Evolutionary conservation across 129 eudicot genomes (phyloP).

Genomic region (Ambrosia artemisiifolia): DNA sequence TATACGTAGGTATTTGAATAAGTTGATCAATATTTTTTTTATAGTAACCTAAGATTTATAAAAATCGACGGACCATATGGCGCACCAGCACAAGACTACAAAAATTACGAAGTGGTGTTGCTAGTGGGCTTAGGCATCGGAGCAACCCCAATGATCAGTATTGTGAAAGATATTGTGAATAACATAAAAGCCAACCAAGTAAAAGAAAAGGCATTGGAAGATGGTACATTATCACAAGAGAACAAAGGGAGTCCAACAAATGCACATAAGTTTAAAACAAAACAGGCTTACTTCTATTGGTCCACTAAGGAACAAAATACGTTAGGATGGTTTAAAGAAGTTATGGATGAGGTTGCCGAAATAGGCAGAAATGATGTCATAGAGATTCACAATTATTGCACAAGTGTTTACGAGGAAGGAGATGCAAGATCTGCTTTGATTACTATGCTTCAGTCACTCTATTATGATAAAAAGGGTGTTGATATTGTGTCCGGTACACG

Average conservation of each 20-base stretch:
- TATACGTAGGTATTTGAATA: not conserved
- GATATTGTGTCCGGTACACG: conserved; percentile 65
- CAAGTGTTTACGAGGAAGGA: conserved; percentile 71
- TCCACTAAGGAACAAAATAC: conserved; percentile 77
- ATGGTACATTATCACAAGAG: conserved; percentile 31
- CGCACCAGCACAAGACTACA: conserved; percentile 58
- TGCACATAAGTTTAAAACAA: conserved; percentile 39
- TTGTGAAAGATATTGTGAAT: conserved; percentile 68
- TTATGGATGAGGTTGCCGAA: conserved; percentile 68
- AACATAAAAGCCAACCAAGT: conserved; percentile 55
- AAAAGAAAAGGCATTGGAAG: conserved; percentile 36
- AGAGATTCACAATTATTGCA: conserved; percentile 68
- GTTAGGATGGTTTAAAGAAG: conserved; percentile 70
- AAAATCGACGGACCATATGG: conserved; percentile 76
- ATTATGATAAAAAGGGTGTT: conserved; percentile 60
- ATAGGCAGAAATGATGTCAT: conserved; percentile 53
- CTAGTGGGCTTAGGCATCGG: conserved; percentile 80
- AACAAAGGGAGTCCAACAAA: conserved; percentile 18
- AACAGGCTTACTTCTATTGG: conserved; percentile 72
- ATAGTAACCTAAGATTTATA: conserved; percentile 56
- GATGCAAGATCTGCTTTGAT: conserved; percentile 71
- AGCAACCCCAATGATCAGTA: conserved; percentile 85
- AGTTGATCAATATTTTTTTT: not conserved
- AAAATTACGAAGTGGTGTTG: conserved; percentile 45
- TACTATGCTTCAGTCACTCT: conserved; percentile 59